A percentile compares a stretch with the other conserved stretches of the same genome.
Evolutionary conservation across 2,329 filamentous ascomycete genomes (phyloP).

Genomic region (Xenosphaeropsis pyriputrescens): DNA sequence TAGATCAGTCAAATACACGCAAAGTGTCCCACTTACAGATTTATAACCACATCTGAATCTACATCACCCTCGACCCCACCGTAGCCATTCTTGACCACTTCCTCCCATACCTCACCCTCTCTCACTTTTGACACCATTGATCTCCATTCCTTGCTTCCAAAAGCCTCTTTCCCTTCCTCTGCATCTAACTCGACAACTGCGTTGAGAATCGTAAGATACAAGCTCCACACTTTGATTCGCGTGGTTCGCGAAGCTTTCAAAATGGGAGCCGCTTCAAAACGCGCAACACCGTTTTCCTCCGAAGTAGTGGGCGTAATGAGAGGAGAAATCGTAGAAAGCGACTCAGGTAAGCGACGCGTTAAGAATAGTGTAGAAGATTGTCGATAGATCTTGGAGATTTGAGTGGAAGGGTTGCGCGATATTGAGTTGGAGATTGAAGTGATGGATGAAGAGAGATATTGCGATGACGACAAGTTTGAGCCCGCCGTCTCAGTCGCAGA

Average conservation of each 20-base stretch:
- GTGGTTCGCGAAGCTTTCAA: conserved; percentile 68
- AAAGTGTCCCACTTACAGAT: conserved; percentile 41
- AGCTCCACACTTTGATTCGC: conserved; percentile 90
- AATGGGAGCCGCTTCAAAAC: conserved; percentile 43
- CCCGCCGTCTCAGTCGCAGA: background rate
- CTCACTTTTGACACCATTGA: conserved; percentile 69
- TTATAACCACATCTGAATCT: conserved; percentile 87
- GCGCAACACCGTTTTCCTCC: conserved; percentile 19
- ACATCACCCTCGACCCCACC: conserved; percentile 79
- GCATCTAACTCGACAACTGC: conserved; percentile 77
- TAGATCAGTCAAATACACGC: background rate
- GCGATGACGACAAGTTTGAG: conserved; percentile 32
- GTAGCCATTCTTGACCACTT: conserved; percentile 78
- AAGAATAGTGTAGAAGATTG: conserved; percentile 90
- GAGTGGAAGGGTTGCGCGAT: conserved; percentile 45
- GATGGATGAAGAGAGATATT: conserved; percentile 50
- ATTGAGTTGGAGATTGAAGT: conserved; percentile 52
- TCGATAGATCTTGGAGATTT: conserved; percentile 85
- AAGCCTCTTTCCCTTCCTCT: conserved; percentile 78
- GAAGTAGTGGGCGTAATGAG: conserved; percentile 48
- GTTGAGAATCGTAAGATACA: conserved; percentile 89
- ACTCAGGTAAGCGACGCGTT: conserved; percentile 83
- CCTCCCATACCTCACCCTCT: conserved; percentile 88
- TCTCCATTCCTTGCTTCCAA: conserved; percentile 79
- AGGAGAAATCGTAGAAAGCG: conserved; percentile 70